Evolutionary conservation across 2,329 filamentous ascomycete genomes (phyloP).

Genomic region (Pseudopyricularia javanii): DNA sequence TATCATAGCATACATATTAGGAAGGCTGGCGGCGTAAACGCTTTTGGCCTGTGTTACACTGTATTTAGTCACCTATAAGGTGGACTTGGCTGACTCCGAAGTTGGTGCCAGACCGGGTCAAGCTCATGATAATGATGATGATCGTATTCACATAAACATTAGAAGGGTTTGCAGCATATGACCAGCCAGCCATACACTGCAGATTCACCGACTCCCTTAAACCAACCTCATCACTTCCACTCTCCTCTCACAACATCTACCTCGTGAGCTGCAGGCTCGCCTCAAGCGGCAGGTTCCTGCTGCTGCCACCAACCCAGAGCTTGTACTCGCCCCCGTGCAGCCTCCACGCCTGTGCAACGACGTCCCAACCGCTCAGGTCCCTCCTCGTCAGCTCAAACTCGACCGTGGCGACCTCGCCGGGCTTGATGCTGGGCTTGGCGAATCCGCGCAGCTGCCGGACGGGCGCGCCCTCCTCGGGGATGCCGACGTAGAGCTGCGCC

Average conservation of each 20-base stretch:
- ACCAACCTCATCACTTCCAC: background rate
- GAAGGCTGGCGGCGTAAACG: no score
- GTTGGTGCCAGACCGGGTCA: no score
- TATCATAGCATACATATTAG: no score
- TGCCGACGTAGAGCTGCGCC: slow-evolving; percentile 12
- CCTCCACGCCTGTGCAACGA: slow-evolving; percentile 42
- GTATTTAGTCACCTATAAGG: no score
- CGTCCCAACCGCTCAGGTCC: slow-evolving; percentile 52
- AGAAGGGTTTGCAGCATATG: no score
- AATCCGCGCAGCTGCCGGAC: slow-evolving; percentile 47
- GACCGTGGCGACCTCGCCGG: slow-evolving; percentile 27
- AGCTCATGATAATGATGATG: no score
- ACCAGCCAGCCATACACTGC: no score
- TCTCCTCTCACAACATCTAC: background rate
- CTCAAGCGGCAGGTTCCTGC: slow-evolving; percentile 27
- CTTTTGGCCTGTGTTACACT: no score
- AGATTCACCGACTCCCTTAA: background rate
- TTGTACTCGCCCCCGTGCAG: slow-evolving; percentile 27
- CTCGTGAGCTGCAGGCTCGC: background rate
- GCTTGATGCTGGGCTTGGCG: slow-evolving; percentile 37
- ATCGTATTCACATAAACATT: no score
- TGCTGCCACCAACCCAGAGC: slow-evolving; percentile 31
- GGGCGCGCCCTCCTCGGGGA: slow-evolving; percentile 20
- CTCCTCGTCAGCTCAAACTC: slow-evolving; percentile 40
- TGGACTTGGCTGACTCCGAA: no score